phyloP scores from a whole-genome alignment of 2,329 filamentous ascomycete genomes.

The Pseudocercospora fuligena region DNA sequence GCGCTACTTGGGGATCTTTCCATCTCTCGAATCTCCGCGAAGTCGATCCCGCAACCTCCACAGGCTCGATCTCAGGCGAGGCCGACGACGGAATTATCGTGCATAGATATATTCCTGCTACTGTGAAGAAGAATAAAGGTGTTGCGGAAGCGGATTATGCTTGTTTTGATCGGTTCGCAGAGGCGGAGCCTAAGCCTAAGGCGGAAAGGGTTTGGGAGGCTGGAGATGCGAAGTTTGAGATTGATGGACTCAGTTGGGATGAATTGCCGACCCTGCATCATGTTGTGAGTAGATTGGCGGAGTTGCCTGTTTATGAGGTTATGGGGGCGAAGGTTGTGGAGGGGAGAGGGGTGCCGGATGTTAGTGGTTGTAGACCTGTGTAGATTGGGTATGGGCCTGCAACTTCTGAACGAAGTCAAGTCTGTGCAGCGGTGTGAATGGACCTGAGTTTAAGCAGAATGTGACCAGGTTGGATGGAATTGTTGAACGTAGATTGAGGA shows the following conservation, averaged over 20 bases:
- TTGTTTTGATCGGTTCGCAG: constrained; percentile 19
- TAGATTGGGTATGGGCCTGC: too few species aligned
- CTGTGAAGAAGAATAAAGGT: constrained; percentile 50
- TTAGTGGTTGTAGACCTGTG: not conserved
- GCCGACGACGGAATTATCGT: constrained; percentile 27
- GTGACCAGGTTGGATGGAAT: too few species aligned
- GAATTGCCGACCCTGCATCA: constrained; percentile 23
- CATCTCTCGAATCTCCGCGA: constrained; percentile 21
- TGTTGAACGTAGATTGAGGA: too few species aligned
- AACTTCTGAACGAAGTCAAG: too few species aligned
- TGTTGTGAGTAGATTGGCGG: constrained; percentile 18
- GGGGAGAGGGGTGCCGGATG: constrained; percentile 20
- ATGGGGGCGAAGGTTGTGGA: constrained; percentile 23
- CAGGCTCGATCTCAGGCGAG: constrained; percentile 20
- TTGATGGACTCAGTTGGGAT: constrained; percentile 16
- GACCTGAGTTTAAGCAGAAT: too few species aligned
- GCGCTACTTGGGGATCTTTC: constrained; percentile 23
- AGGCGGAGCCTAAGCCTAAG: constrained; percentile 15
- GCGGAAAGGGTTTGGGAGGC: constrained; percentile 11
- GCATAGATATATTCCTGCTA: constrained; percentile 57
- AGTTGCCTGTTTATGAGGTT: constrained; percentile 22
- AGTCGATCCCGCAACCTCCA: constrained; percentile 11
- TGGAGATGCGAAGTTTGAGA: constrained; percentile 10
- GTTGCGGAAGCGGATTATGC: constrained; percentile 48
- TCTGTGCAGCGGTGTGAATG: too few species aligned